phyloP scores from a whole-genome alignment of 495 filamentous ascomycete genomes.

The Penicillium malachiteum region DNA sequence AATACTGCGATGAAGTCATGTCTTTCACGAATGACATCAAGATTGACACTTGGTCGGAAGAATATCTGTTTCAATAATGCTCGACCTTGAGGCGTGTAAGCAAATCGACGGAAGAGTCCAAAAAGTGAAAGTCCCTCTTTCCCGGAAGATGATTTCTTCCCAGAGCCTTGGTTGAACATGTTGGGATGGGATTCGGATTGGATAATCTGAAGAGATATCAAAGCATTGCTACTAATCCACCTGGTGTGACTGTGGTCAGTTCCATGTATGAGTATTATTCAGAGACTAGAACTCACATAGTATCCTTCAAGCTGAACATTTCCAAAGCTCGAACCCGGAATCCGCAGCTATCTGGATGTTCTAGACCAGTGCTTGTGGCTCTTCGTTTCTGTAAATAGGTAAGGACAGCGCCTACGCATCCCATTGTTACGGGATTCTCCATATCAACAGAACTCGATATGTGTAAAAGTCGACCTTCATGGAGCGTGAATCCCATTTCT shows the following conservation, averaged over 20 bases:
- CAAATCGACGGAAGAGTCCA: conserved; percentile 75
- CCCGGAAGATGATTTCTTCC: conserved; percentile 61
- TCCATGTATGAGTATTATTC: neutral
- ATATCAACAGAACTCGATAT: conserved; percentile 75
- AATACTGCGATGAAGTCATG: conserved; percentile 68
- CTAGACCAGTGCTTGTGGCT: conserved; percentile 56
- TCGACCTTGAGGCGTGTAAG: conserved; percentile 81
- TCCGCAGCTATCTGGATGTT: conserved; percentile 46
- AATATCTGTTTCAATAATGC: conserved; percentile 77
- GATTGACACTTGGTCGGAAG: conserved; percentile 71
- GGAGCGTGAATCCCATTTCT: conserved; percentile 48
- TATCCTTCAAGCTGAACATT: conserved; percentile 74
- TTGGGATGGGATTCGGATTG: conserved; percentile 84
- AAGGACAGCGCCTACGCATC: conserved; percentile 84
- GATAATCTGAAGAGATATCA: conserved; percentile 82
- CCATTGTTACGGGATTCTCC: conserved; percentile 70
- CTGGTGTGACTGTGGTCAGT: conserved; percentile 27
- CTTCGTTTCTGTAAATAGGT: conserved; percentile 72
- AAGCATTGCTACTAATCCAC: conserved; percentile 78
- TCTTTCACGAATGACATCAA: conserved; percentile 69
- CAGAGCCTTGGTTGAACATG: conserved; percentile 75
- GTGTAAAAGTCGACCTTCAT: conserved; percentile 67
- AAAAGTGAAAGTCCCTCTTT: conserved; percentile 92
- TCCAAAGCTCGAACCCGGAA: conserved; percentile 65
- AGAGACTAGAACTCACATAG: conserved; percentile 56